Percentiles rank a stretch among this genome's conserved stretches.
Evolutionary conservation across 108 stramenopile genomes (phyloP).

Genomic region (Phaeodactylum tricornutum): DNA sequence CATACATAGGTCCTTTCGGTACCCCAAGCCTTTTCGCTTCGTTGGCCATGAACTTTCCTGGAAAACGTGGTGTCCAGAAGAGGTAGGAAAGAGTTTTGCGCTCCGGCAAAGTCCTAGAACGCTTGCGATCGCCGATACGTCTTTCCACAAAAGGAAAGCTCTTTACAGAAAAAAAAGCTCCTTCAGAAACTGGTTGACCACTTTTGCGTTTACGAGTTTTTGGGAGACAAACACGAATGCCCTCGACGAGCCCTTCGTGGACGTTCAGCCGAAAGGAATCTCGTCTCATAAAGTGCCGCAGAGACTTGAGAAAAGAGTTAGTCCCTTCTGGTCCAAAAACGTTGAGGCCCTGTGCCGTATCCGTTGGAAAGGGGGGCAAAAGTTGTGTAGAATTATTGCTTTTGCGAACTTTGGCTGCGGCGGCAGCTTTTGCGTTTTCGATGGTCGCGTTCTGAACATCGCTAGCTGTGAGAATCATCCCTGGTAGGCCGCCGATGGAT

Average conservation of each 20-base stretch:
- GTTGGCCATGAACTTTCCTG: slow-evolving; percentile 42
- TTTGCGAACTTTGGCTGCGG: slow-evolving; percentile 6
- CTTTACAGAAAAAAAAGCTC: no score
- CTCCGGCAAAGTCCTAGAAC: no score
- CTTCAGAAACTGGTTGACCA: no score
- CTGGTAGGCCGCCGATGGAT: slow-evolving; percentile 68
- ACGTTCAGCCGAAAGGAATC: slow-evolving; percentile 53
- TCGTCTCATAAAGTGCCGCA: slow-evolving; percentile 76
- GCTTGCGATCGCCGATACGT: no score
- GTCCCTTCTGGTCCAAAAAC: slow-evolving; percentile 65
- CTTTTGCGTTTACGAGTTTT: no score
- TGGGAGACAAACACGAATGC: no score
- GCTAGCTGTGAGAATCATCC: slow-evolving; percentile 67
- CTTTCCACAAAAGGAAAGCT: no score
- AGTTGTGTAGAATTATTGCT: slow-evolving; percentile 6
- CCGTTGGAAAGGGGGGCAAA: neutral
- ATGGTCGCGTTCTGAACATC: slow-evolving; percentile 31
- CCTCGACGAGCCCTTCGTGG: slow-evolving; percentile 59
- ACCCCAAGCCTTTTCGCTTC: slow-evolving; percentile 65
- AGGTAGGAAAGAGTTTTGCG: neutral
- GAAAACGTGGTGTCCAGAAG: neutral
- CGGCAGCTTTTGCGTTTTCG: slow-evolving; percentile 9
- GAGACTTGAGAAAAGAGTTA: slow-evolving; percentile 44
- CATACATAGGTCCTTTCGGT: slow-evolving; percentile 75
- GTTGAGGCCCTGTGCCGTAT: slow-evolving; percentile 25